These are phyloP conservation scores for Gastrolobium villosum DNA, from an alignment of 306 rosid genomes.

Conservation along the genomic window DNA sequence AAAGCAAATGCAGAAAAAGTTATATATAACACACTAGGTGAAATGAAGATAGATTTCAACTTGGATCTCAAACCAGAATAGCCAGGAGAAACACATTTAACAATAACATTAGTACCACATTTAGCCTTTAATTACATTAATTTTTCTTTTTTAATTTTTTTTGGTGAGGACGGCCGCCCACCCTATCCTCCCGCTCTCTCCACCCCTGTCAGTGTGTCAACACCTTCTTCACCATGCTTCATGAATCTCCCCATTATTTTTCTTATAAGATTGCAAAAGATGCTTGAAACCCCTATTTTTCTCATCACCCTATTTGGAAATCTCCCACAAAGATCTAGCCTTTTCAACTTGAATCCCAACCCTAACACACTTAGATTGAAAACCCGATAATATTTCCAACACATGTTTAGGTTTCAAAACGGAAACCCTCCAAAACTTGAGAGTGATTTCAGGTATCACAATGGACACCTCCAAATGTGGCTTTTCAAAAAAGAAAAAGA, in stretches of 20 bases:
- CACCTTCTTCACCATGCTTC: constrained; percentile 75
- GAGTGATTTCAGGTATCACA: constrained; percentile 59
- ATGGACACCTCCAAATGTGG: constrained; percentile 71
- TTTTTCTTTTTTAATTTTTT: no score
- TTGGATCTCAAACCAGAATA: no score
- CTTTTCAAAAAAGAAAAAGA: constrained; percentile 45
- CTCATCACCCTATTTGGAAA: constrained; percentile 67
- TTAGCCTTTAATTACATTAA: no score
- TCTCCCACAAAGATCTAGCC: constrained; percentile 68
- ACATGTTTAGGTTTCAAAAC: constrained; percentile 64
- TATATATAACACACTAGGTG: no score
- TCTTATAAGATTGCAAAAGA: constrained; percentile 59
- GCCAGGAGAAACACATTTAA: no score
- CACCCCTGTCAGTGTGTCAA: no score
- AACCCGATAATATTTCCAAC: constrained; percentile 64
- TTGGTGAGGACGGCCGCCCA: no score
- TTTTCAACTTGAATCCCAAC: constrained; percentile 58
- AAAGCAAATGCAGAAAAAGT: no score
- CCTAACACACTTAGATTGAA: constrained; percentile 54
- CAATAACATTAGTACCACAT: no score
- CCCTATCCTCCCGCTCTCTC: no score
- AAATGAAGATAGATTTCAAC: no score
- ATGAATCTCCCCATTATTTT: constrained; percentile 72
- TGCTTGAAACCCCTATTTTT: constrained; percentile 55
- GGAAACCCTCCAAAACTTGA: constrained; percentile 67